A percentile compares a stretch with the other conserved stretches of the same genome.
These are phyloP conservation scores for Geoglossum glabrum DNA, from an alignment of 495 filamentous ascomycete genomes.

Conservation along the genomic window DNA sequence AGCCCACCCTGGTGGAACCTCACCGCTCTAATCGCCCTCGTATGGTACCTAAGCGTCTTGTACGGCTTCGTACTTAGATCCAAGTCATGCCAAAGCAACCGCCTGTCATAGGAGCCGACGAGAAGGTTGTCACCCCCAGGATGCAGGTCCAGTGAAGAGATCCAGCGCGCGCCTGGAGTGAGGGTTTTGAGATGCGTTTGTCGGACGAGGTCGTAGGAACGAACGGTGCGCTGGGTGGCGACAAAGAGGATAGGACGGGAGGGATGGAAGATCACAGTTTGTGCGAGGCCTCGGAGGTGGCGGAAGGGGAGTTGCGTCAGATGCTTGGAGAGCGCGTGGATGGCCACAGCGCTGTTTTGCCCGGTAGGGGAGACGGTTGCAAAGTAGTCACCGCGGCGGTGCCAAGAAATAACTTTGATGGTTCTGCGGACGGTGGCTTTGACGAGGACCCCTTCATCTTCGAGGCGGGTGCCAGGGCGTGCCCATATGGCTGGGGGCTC, in stretches of 20 bases:
- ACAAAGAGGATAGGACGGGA: conserved; percentile 85
- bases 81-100: conserved; percentile 91
- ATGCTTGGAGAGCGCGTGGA: conserved; percentile 90
- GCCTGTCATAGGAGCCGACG: conserved; percentile 80
- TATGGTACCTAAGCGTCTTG: conserved; percentile 87
- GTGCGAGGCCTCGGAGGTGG: conserved; percentile 60
- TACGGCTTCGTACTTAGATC: conserved; percentile 79
- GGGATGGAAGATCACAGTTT: conserved; percentile 86
- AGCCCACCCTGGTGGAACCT: conserved; percentile 65
- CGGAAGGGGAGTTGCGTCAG: conserved; percentile 87
- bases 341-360: conserved; percentile 67
- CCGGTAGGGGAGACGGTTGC: conserved; percentile 69
- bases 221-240: conserved; percentile 77
- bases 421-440: conserved; percentile 61
- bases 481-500: conserved; percentile 63
- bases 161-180: conserved; percentile 86
- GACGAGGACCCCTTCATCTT: conserved; percentile 56
- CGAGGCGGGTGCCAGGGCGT: conserved; percentile 50
- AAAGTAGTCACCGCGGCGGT: conserved; percentile 87
- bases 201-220: conserved; percentile 75
- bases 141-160: conserved; percentile 82
- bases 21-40: conserved; percentile 73
- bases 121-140: conserved; percentile 85
- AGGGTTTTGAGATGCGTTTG: conserved; percentile 80
- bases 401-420: conserved; percentile 85